Percentiles rank a stretch among this genome's conserved stretches.
Conservation (phyloP, 768 basidiomycete genomes). For the Tephrocybe sp. region DNA sequence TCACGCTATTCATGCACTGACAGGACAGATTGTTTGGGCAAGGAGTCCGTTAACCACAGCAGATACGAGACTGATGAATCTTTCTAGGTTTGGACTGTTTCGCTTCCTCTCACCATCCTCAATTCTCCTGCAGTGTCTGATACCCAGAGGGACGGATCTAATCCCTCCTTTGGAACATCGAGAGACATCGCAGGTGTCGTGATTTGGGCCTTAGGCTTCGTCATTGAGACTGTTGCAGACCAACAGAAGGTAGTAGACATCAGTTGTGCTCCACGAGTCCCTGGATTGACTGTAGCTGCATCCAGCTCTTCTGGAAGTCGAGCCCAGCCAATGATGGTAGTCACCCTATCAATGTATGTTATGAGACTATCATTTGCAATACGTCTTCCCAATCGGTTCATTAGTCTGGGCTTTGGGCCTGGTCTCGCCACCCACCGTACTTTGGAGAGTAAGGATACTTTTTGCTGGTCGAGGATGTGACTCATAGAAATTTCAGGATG, state of each 20-base stretch:
- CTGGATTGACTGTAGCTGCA: too few species aligned
- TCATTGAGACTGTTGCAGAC: conserved; percentile 57
- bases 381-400: neutral
- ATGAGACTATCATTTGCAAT: neutral
- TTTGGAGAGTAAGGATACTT: conserved; percentile 58
- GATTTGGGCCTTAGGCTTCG: conserved; percentile 58
- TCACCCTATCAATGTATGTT: conserved; percentile 42
- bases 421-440: conserved; percentile 68
- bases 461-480: neutral
- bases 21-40: conserved; percentile 64
- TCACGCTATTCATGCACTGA: neutral
- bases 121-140: conserved; percentile 69
- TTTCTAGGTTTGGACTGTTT: conserved; percentile 64
- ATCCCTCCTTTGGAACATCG: conserved; percentile 59
- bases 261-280: too few species aligned
- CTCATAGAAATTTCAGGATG: conserved; percentile 34
- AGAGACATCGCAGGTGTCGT: conserved; percentile 65
- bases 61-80: too few species aligned
- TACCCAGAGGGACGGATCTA: conserved; percentile 37
- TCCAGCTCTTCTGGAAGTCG: conserved; percentile 26
- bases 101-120: conserved; percentile 61
- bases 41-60: too few species aligned
- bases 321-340: conserved; percentile 39
- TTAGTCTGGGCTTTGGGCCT: conserved; percentile 53
- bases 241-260: conserved; percentile 55